Conservation (phyloP, 2,329 filamentous ascomycete genomes). For the Epichloe amarillans region DNA sequence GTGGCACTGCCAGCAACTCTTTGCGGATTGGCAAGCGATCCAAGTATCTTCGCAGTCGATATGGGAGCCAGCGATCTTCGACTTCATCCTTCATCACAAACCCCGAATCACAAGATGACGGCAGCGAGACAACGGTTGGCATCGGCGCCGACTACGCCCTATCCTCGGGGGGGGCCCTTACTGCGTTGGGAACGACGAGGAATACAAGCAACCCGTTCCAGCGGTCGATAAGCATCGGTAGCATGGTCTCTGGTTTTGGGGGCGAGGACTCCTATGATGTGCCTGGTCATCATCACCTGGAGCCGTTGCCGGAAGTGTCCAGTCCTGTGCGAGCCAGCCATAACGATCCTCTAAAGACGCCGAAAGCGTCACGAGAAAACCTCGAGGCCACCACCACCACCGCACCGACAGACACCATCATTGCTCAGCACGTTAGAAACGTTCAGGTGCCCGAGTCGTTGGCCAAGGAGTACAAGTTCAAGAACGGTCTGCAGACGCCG, state of each 20-base stretch:
- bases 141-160: conserved; percentile 63
- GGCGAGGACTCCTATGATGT: conserved; percentile 41
- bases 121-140: conserved; percentile 62
- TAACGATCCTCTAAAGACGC: conserved; percentile 50
- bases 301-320: conserved; percentile 36
- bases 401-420: conserved; percentile 73
- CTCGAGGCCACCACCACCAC: conserved; percentile 22
- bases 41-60: conserved; percentile 44
- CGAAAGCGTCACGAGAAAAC: conserved; percentile 44
- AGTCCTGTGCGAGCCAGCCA: conserved; percentile 25
- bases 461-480: conserved; percentile 71
- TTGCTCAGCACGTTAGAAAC: conserved; percentile 77
- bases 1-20: conserved; percentile 31
- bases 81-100: conserved; percentile 45
- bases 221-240: conserved; percentile 74
- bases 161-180: conserved; percentile 72
- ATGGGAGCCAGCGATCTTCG: conserved; percentile 46
- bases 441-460: conserved; percentile 85
- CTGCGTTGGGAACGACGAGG: conserved; percentile 37
- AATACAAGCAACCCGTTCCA: conserved; percentile 45
- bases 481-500: conserved; percentile 51
- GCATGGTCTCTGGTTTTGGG: conserved; percentile 60
- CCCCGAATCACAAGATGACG: conserved; percentile 40
- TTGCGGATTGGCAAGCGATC: conserved; percentile 33
- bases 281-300: conserved; percentile 31